Evolutionary conservation across 2,329 filamentous ascomycete genomes (phyloP).

Genomic region (Pseudogymnoascus sp.): DNA sequence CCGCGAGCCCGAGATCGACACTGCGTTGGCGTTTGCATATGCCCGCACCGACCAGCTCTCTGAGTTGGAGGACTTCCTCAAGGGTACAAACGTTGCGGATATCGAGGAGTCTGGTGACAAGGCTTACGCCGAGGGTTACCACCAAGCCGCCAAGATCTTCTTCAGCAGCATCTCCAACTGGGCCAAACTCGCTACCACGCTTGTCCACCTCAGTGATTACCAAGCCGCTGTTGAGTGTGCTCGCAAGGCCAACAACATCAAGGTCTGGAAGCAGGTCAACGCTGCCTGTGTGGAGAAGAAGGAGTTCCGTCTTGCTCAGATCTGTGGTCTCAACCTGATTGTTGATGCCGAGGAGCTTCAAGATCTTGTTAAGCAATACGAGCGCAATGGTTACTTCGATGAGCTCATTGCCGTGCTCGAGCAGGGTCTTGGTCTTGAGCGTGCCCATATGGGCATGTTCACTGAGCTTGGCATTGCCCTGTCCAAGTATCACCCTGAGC

Average conservation of each 20-base stretch:
- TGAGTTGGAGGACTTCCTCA: constrained; percentile 94
- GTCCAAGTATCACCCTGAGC: constrained; percentile 90
- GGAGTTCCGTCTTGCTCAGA: constrained; percentile 97
- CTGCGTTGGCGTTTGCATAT: constrained; percentile 86
- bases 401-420: constrained; percentile 93
- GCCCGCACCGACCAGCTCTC: constrained; percentile 85
- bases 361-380: constrained; percentile 91
- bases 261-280: constrained; percentile 99
- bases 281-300: constrained; percentile 95
- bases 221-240: constrained; percentile 96
- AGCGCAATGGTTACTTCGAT: constrained; percentile 95
- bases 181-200: constrained; percentile 95
- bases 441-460: constrained; percentile 95
- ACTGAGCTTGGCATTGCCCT: constrained; percentile 87
- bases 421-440: constrained; percentile 87
- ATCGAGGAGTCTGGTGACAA: constrained; percentile 97
- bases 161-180: constrained; percentile 98
- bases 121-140: constrained; percentile 88
- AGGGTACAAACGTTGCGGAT: constrained; percentile 88
- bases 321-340: constrained; percentile 96
- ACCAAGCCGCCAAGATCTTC: constrained; percentile 98
- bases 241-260: constrained; percentile 97
- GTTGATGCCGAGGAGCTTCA: constrained; percentile 94
- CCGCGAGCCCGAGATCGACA: constrained; percentile 89
- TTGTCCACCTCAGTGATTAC: constrained; percentile 96